Conservation (phyloP, 345 rosid species). For the Syzygium aqueum region DNA sequence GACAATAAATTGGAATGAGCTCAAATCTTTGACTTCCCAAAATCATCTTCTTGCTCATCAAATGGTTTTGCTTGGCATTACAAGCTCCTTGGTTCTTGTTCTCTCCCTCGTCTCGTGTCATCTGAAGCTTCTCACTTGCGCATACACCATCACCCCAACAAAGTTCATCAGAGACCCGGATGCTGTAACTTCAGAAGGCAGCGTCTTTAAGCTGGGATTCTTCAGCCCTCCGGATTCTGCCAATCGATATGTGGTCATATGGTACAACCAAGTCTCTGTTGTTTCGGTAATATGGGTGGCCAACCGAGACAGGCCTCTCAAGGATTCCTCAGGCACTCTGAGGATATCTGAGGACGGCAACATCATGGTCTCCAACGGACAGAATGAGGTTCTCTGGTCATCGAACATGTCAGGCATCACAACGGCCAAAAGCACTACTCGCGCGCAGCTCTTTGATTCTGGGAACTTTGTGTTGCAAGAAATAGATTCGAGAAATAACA, state of each 20-base stretch:
- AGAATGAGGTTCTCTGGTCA: conserved; percentile 30
- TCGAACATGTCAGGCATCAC: conserved; percentile 17
- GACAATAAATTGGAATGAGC: background rate
- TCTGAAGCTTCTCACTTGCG: conserved; percentile 3
- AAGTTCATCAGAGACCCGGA: conserved; percentile 26
- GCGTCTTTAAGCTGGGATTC: conserved; percentile 39
- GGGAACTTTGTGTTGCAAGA: conserved; percentile 46
- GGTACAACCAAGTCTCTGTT: conserved; percentile 21
- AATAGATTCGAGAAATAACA: background rate
- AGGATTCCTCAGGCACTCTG: conserved; percentile 39
- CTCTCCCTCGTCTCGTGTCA: background rate
- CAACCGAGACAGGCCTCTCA: conserved; percentile 29
- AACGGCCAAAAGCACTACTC: background rate
- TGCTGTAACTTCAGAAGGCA: conserved; percentile 13
- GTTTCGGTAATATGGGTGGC: conserved; percentile 45
- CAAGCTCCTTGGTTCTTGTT: background rate
- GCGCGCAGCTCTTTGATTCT: conserved; percentile 25
- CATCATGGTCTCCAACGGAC: conserved; percentile 8
- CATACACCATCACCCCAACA: conserved; percentile 20
- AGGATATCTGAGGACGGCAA: conserved; percentile 36
- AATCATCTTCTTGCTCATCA: background rate
- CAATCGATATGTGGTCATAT: conserved; percentile 35
- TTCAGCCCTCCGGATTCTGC: conserved; percentile 25
- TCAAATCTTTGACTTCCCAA: background rate
- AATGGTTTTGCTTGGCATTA: background rate